Evolutionary conservation across 1,139 yeast genomes (phyloP), one percentile per base, ranked within the genome.

Genomic region (Yamadazyma oceani): DNA sequence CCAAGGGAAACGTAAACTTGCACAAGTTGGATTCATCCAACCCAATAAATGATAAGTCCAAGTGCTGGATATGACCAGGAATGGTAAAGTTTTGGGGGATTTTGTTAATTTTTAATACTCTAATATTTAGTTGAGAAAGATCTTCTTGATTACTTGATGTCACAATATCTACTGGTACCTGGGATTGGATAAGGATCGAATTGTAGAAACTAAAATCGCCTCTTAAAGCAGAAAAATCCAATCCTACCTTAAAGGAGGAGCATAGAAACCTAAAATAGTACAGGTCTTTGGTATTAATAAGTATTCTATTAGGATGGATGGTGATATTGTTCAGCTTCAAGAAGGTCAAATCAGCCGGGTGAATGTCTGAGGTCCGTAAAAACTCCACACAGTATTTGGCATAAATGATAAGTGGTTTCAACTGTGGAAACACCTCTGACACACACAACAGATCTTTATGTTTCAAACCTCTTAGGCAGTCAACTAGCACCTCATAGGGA

Each of bases 1-100:
- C 37, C 1, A 38, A 16, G 2, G 61, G 62, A 23, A 57, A 48
- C 4, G 34, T 19, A 4, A 54, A 40, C 9, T 36, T 37, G 3
- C 44, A 27, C 5, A 45, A 32, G 17, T 28, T 32, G 2, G 9
- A 6, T 27, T 48, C 54, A 14, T 41, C 42, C 11, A 60, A 37
- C 26, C 44, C 46, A 28, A 58, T 58, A 38, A 50, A 55, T 12
- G 62, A 57, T 22, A 59, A 46, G 39, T 59, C 59, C 37, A 58
- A 42, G 19, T 46, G 35, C 32, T 37, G 30, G 33, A 54, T 37
- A 25, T 16, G 10, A 19, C 9, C 19, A 22, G 24, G n/a, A 15
- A 16, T 12, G 5, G 13, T 27, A 30, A 11, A 19, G 23, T 17
- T 26, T 4, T 16, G 14, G 3, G 34, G 23, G 8, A 34, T 34